Base-by-base conservation (phyloP, 805 yeast species). In the Wickerhamomyces bisporus region DNA sequence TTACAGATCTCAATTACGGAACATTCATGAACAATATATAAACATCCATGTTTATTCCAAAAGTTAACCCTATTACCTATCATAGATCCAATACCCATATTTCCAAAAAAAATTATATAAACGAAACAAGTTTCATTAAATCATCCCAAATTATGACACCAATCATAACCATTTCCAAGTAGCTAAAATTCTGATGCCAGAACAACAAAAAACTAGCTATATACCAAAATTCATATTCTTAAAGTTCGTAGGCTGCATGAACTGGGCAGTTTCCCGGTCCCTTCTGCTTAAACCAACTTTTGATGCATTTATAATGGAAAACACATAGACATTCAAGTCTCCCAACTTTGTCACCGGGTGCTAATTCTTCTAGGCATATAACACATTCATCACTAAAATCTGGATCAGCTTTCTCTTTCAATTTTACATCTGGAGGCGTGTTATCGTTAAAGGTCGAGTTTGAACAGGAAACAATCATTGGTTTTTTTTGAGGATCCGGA, bases 301-400 rank as follows among this genome's bases (percentile, higher is more conserved):
- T 79, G 47, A 93, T 93, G 61, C 98, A 93, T 45, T 74, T 67
- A 57, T 88, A 88, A 54, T 93, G 99, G 60, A 87, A 93, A 26
- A 89, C 86, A 57, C 99, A 93, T 12, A 93, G 68, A 58, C 99
- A 93, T 59, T 91, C 98, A 41, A 93, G 62, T 30, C 99, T 66
- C 0, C 95, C 98, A 14, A 93, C 91, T 52, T 81, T 82, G 39
- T 88, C 93, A 2, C 95, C 95, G 0, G 89, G 86, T 34, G 65
- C 62, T 57, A 89, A 77, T 15, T 86, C 95, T 57, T 93, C 98
- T 44, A 91, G 76, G 55, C 99, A 93, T 18, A 93, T 91, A 13
- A 87, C 91, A 58, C 99, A 93, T 58, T 93, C 98, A 34, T 77
- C 76, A 25, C 70, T 79, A 14, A 66, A 68, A 20, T 64, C 55